Conservation (phyloP, 1,284 basidiomycete species). For the Xerocomus amazonicus region DNA sequence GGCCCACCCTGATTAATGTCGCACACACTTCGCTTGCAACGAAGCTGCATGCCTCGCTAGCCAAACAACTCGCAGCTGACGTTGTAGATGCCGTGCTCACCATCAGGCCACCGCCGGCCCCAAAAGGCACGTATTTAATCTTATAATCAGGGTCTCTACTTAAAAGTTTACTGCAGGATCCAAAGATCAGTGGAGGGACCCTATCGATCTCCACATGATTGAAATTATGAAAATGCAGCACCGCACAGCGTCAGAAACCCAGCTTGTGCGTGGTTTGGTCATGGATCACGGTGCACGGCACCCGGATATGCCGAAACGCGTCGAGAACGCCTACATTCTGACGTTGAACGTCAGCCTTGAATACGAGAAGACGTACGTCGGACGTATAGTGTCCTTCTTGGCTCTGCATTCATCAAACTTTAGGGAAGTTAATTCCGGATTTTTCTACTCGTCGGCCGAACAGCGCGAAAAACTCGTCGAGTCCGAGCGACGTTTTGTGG, state of each 20-base stretch:
- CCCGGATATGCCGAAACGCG: constrained; percentile 98
- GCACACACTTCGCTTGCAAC: constrained; percentile 94
- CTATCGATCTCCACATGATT: constrained; percentile 99
- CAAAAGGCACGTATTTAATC: constrained; percentile 46
- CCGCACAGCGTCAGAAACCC: constrained; percentile 96
- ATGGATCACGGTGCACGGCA: constrained; percentile 96
- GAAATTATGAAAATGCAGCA: constrained; percentile 99
- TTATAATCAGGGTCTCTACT: constrained; percentile 18
- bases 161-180: constrained; percentile 42
- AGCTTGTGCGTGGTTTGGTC: constrained; percentile 92
- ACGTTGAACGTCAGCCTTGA: constrained; percentile 98
- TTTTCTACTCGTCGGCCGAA: constrained; percentile 99
- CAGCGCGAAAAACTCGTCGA: constrained; percentile 99
- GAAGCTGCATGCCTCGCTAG: constrained; percentile 83
- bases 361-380: constrained; percentile 96
- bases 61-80: constrained; percentile 86
- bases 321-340: constrained; percentile 95
- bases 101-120: constrained; percentile 71
- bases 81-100: constrained; percentile 95
- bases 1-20: constrained; percentile 88
- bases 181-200: constrained; percentile 70
- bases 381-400: constrained; percentile 12
- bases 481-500: constrained; percentile 92
- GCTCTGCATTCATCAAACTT: constrained; percentile 22
- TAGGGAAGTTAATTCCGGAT: constrained; percentile 98